Conservation (phyloP, 257 asterid genomes). For the Gardenia jasminoides region DNA sequence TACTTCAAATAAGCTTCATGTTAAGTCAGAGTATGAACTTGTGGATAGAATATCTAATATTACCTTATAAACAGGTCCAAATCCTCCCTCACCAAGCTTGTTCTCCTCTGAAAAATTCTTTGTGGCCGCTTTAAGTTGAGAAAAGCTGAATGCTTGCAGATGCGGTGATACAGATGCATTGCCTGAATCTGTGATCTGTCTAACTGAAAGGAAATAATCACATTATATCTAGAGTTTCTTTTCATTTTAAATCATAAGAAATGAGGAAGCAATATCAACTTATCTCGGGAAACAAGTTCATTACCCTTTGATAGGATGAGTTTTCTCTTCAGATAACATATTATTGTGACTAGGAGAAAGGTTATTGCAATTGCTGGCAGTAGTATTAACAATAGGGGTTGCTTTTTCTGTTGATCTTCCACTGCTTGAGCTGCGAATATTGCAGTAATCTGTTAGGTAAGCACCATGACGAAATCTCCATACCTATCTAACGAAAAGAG, state of each 20-base stretch:
- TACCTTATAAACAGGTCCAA: constrained; percentile 46
- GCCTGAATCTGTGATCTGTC: constrained; percentile 8
- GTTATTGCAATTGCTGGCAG: constrained; percentile 20
- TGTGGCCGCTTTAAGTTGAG: constrained; percentile 28
- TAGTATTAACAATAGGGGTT: constrained; percentile 7
- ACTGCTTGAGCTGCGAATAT: constrained; percentile 26
- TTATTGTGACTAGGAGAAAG: constrained; percentile 22
- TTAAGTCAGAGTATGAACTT: background rate
- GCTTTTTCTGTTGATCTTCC: constrained; percentile 9
- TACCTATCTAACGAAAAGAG: background rate
- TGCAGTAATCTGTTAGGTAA: background rate
- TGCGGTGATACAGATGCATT: constrained; percentile 7
- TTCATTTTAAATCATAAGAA: background rate
- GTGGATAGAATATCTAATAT: background rate
- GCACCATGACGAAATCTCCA: too few species aligned
- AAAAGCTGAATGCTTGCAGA: constrained; percentile 25
- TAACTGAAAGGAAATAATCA: constrained; percentile 3
- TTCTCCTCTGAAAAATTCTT: constrained; percentile 27
- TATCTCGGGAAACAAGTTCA: background rate
- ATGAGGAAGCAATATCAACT: background rate
- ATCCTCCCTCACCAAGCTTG: constrained; percentile 42
- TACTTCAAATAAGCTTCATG: background rate
- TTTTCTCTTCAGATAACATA: constrained; percentile 23
- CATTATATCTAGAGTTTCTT: too few species aligned
- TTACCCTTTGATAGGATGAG: constrained; percentile 20